Base-by-base conservation (phyloP, 176 grass and related monocot genomes). In the Paspalum vaginatum region DNA sequence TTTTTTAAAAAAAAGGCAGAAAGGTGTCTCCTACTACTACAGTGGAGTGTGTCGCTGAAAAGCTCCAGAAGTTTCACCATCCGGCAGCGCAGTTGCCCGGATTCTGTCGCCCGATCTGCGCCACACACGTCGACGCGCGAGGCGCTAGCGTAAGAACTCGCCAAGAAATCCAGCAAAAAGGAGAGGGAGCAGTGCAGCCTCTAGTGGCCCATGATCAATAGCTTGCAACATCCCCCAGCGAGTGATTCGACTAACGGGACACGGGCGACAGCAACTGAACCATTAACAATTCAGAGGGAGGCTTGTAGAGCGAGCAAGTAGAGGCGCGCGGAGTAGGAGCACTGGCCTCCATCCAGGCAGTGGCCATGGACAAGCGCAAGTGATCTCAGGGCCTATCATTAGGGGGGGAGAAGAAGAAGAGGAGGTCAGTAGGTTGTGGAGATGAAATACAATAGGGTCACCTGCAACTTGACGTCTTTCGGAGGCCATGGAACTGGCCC, bases 121-220 rank as follows among this genome's bases (percentile, higher is more conserved):
- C 42, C 32, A 58, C 68, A 75, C 58, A 53, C 53, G 75, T 79
- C 61, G 0, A 9, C 20, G 68, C 13, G 22, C 12, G 3, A 69
- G 44, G 20, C 46, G 70, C 3, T 88, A 81, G 89, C 89, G 81
- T 91, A 84, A 84, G 81, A 84, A 83, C 39, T 51, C 62, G 18
- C 70, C 76, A 64, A 80, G 18, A 69, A 62, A 68, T 74, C 1
- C 46, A 41, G 69, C 40, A 25, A 10, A 52, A 42, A 14, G 5
- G 53, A 46, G 7, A 17, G 88, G 84, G 63, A 63, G 61, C 20
- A 52, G 43, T 11, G 58, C 10, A 40, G 50, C 12, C 17, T 9
- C 46, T 47, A 18, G 65, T 59, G 74, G 65, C 58, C 64, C 48
- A 62, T 2, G 55, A 47, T 65, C 77, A 82, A 43, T 42, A 42